phyloP scores from a whole-genome alignment of 2,329 filamentous ascomycete genomes.

The Macrophomina pseudophaseolina region DNA sequence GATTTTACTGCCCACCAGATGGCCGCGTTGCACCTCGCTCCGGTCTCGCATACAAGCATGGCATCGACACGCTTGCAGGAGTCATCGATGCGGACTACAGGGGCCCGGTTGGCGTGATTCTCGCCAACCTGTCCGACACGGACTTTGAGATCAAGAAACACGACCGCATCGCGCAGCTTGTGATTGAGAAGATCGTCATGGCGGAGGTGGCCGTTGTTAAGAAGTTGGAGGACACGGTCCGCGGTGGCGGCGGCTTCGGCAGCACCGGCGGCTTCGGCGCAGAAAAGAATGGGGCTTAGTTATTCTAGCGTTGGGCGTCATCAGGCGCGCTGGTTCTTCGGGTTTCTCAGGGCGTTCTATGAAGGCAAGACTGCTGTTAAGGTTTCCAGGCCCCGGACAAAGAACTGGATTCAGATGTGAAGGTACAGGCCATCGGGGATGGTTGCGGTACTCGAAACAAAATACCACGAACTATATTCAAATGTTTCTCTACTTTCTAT shows the following conservation, averaged over 20 bases:
- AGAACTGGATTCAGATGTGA: too few relatives aligned
- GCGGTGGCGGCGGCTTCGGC: conserved; percentile 70
- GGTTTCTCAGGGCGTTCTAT: not conserved
- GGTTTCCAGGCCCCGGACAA: too few relatives aligned
- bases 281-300: conserved; percentile 14
- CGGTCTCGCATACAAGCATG: conserved; percentile 90
- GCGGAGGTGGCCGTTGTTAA: conserved; percentile 90
- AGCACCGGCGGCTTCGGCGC: conserved; percentile 46
- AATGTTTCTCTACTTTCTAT: not conserved
- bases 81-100: conserved; percentile 98
- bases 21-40: conserved; percentile 88
- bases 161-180: conserved; percentile 90
- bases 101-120: conserved; percentile 88
- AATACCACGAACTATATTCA: not conserved
- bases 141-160: conserved; percentile 84
- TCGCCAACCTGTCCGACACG: conserved; percentile 87
- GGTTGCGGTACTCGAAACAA: not conserved
- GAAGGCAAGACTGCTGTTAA: not conserved
- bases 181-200: conserved; percentile 93
- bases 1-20: conserved; percentile 57
- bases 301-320: not conserved
- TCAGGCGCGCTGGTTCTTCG: not conserved
- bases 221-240: conserved; percentile 85
- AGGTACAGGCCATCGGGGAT: too few relatives aligned
- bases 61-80: conserved; percentile 93